Evolutionary conservation across 2,329 filamentous ascomycete genomes (phyloP).

Genomic region (Helicocarpus griseus): DNA sequence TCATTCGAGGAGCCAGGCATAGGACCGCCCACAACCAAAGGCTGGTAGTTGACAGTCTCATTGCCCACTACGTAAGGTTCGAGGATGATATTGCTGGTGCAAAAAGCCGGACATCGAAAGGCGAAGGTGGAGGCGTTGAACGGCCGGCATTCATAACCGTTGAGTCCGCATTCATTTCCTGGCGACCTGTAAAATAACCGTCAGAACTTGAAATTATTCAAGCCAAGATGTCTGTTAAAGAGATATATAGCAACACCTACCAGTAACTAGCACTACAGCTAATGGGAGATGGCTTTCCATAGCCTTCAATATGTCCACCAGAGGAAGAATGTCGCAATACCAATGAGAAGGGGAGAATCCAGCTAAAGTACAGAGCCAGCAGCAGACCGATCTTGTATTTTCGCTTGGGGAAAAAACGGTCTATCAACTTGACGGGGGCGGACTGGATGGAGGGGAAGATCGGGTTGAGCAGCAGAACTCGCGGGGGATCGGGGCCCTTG

Average conservation of each 20-base stretch:
- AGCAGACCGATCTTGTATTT: conserved; percentile 37
- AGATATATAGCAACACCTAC: conserved; percentile 18
- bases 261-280: conserved; percentile 39
- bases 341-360: conserved; percentile 39
- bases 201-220: neutral
- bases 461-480: conserved; percentile 36
- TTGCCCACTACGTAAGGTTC: conserved; percentile 45
- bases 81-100: conserved; percentile 36
- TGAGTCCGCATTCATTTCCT: conserved; percentile 42
- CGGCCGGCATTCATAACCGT: conserved; percentile 47
- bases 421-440: conserved; percentile 34
- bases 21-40: conserved; percentile 44
- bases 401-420: conserved; percentile 36
- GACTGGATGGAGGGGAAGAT: conserved; percentile 39
- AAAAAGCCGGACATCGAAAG: conserved; percentile 49
- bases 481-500: conserved; percentile 39
- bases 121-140: conserved; percentile 43
- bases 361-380: conserved; percentile 33
- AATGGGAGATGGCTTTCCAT: conserved; percentile 36
- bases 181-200: conserved; percentile 20
- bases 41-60: conserved; percentile 41
- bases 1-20: conserved; percentile 21
- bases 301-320: conserved; percentile 40
- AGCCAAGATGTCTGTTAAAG: neutral
- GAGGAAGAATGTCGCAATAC: conserved; percentile 37